These are phyloP conservation scores for Sutorius australiensis DNA, from an alignment of 768 basidiomycete genomes.

Conservation along the genomic window DNA sequence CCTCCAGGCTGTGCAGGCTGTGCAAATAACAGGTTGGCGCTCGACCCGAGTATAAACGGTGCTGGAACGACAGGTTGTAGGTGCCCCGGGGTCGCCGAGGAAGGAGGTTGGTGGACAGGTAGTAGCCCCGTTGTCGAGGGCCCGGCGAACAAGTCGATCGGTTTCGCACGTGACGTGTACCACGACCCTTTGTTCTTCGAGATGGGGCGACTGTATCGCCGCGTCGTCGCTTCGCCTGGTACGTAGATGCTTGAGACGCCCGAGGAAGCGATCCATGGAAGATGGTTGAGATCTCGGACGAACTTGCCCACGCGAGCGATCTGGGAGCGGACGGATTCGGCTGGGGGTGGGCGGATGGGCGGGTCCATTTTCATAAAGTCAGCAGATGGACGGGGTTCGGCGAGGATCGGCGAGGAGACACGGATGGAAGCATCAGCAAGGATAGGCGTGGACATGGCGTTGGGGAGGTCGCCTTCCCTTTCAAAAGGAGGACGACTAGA, in stretches of 20 bases:
- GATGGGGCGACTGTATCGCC: slow-evolving; percentile 29
- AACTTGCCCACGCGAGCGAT: slow-evolving; percentile 36
- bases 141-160: slow-evolving; percentile 30
- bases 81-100: slow-evolving; percentile 1
- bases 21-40: slow-evolving; percentile 28
- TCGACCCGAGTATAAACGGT: slow-evolving; percentile 32
- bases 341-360: slow-evolving; percentile 37
- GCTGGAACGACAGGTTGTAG: slow-evolving; percentile 12
- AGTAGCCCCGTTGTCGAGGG: slow-evolving; percentile 31
- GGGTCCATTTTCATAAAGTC: slow-evolving; percentile 51
- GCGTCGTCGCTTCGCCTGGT: slow-evolving; percentile 33
- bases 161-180: slow-evolving; percentile 28
- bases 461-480: slow-evolving; percentile 19
- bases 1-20: slow-evolving; percentile 11
- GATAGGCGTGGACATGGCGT: slow-evolving; percentile 30
- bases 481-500: slow-evolving; percentile 27
- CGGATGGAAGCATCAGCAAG: slow-evolving; percentile 24
- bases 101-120: slow-evolving; percentile 11
- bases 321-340: slow-evolving; percentile 34
- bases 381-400: slow-evolving; percentile 40
- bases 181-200: slow-evolving; percentile 27
- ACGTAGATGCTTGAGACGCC: slow-evolving; percentile 47
- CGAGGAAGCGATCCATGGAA: slow-evolving; percentile 47
- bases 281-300: slow-evolving; percentile 35
- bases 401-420: slow-evolving; percentile 36